Evolutionary conservation across 2,329 filamentous ascomycete species (phyloP).

Genomic region (Scytalidium sp.): DNA sequence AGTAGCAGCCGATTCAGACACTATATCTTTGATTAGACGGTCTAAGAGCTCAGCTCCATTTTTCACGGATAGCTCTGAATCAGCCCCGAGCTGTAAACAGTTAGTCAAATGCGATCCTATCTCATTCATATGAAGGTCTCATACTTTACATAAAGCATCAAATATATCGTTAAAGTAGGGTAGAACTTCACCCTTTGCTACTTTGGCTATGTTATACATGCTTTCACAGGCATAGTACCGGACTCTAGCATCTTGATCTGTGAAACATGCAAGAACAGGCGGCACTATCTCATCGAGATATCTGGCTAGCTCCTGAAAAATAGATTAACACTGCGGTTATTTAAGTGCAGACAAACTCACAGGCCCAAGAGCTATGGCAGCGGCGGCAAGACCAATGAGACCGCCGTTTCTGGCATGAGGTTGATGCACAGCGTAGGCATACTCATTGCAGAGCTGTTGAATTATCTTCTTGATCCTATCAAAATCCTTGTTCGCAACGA

Average conservation of each 20-base stretch:
- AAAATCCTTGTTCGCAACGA: constrained; percentile 73
- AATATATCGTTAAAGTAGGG: constrained; percentile 99
- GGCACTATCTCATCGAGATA: constrained; percentile 94
- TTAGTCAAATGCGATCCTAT: constrained; percentile 7
- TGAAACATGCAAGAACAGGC: constrained; percentile 94
- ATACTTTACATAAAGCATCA: constrained; percentile 91
- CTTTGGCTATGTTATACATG: constrained; percentile 99
- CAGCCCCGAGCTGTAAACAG: constrained; percentile 72
- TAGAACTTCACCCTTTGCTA: constrained; percentile 95
- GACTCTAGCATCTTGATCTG: constrained; percentile 94
- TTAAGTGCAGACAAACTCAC: constrained; percentile 51
- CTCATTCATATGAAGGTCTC: constrained; percentile 11
- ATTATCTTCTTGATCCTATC: constrained; percentile 82
- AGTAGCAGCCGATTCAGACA: constrained; percentile 89
- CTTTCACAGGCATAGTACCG: constrained; percentile 98
- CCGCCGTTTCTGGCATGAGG: constrained; percentile 96
- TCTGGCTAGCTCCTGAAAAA: constrained; percentile 76
- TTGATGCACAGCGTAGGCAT: constrained; percentile 95
- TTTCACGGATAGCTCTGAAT: constrained; percentile 95
- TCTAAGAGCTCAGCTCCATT: constrained; percentile 96
- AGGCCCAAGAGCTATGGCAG: constrained; percentile 88
- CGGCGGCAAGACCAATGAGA: constrained; percentile 90
- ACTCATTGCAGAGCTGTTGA: constrained; percentile 95
- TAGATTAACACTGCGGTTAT: constrained; percentile 8
- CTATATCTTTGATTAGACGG: constrained; percentile 92